Base-by-base conservation (phyloP, 495 filamentous ascomycete species). In the Daldinia loculata region DNA sequence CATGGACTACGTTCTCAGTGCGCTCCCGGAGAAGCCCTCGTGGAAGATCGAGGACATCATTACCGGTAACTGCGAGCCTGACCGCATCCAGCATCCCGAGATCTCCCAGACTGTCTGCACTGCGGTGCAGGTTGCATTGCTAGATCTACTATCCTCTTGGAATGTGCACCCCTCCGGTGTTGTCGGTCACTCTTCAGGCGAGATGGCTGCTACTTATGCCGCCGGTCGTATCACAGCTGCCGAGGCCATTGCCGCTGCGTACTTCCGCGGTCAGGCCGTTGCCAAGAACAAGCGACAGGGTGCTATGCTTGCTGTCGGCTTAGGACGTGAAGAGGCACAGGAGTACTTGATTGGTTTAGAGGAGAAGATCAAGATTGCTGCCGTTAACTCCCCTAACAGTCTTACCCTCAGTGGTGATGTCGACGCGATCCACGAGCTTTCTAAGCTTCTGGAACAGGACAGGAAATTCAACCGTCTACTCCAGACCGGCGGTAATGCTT, bases 121-220 rank as follows among this genome's bases (percentile, higher is more conserved):
- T 8, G 81, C 81, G 2, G 60, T 88, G 2, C 84, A 88, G 67
- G 79, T 88, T 11, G 81, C 83, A 0, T 64, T 91, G 7, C 84
- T 88, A 0, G 79, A 87, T 1, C 74, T 91, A 0, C 74, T 91
- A 4, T 64, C 67, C 1, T 74, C 76, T 5, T 88, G 84, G 84
- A 80, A 80, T 7, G 81, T 91, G 29, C 70, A 36, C 0, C 84
- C 86, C 0, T 63, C 64, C 1, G 80, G 80, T 9, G 84, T 87
- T 0, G 81, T 87, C 0, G 87, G 89, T 7, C 89, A 91, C 67
- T 90, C 88, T 2, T 87, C 84, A 53, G 89, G 89, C n/a, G 89
- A 91, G 71, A 90, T 90, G 70, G 84, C 81, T 0, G 86, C 85
- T 11, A 82, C 83, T 0, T 86, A 82, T 55, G 75, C 81, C 15